A percentile compares a stretch with the other conserved stretches of the same genome.
These are phyloP conservation scores for Leishmania amazonensis DNA, from an alignment of 208 protist species.

Conservation along the genomic window DNA sequence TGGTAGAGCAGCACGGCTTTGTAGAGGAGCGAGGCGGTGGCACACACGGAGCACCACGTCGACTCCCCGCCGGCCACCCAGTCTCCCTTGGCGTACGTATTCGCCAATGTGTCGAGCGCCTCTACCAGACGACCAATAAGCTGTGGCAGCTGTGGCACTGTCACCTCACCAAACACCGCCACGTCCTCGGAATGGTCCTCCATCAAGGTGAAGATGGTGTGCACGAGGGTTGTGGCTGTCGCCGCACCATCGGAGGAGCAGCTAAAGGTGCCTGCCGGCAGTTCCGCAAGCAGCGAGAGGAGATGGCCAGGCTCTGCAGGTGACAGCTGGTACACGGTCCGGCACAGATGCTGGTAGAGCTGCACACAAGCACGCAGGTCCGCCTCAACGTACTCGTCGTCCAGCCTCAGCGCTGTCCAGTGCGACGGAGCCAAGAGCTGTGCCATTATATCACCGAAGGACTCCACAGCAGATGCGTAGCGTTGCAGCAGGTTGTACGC, in stretches of 20 bases:
- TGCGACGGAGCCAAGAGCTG: conserved; percentile 13
- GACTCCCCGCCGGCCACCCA: conserved; percentile 13
- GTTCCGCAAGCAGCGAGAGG: conserved; percentile 12
- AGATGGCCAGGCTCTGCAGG: conserved; percentile 5
- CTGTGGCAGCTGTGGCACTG: conserved; percentile 23
- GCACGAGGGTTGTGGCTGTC: conserved; percentile 7
- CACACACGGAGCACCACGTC: conserved; percentile 19
- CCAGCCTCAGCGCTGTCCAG: conserved; percentile 10
- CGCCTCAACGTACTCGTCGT: conserved; percentile 15
- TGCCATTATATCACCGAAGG: conserved; percentile 11
- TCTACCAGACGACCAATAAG: conserved; percentile 25
- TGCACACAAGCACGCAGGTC: conserved; percentile 6
- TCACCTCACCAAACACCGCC: conserved; percentile 20
- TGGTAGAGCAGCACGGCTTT: conserved; percentile 14
- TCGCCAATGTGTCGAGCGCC: conserved; percentile 16
- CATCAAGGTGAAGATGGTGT: conserved; percentile 19
- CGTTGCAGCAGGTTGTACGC: conserved; percentile 25
- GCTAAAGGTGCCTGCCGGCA: conserved; percentile 24
- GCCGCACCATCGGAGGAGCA: conserved; percentile 10
- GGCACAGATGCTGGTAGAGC: conserved; percentile 25
- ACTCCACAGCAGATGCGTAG: conserved; percentile 28
- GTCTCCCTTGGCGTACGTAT: conserved; percentile 2
- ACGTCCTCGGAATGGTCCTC: conserved; percentile 7
- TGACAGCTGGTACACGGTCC: neutral
- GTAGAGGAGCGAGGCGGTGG: conserved; percentile 22